Conservation (phyloP, 2,329 filamentous ascomycete genomes). For the Claviceps pazoutovae region DNA sequence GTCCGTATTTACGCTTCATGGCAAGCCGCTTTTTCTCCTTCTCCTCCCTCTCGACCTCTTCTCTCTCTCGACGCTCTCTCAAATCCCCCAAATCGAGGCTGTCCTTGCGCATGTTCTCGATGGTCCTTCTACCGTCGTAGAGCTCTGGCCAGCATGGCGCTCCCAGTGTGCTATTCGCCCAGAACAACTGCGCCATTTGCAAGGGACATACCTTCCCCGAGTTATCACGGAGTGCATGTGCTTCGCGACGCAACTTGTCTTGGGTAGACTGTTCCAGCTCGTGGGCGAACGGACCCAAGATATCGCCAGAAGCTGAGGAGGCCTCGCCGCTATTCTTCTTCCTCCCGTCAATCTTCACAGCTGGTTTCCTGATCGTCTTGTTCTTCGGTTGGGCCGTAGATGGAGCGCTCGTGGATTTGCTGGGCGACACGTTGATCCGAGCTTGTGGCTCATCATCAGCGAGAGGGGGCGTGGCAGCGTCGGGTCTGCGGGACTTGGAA, state of each 20-base stretch:
- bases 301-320: neutral
- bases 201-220: slow-evolving; percentile 8
- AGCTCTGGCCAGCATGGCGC: slow-evolving; percentile 9
- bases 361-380: neutral
- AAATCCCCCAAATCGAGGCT: slow-evolving; percentile 9
- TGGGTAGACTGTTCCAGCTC: slow-evolving; percentile 1
- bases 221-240: slow-evolving; percentile 2
- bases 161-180: slow-evolving; percentile 8
- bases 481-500: neutral
- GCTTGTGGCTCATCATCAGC: too few relatives aligned
- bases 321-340: neutral
- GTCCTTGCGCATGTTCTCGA: slow-evolving; percentile 11
- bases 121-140: slow-evolving; percentile 6
- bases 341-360: neutral
- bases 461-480: neutral
- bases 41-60: slow-evolving; percentile 6
- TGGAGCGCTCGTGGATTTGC: too few relatives aligned
- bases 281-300: slow-evolving; percentile 1
- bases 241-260: neutral
- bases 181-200: slow-evolving; percentile 11
- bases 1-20: slow-evolving; percentile 13
- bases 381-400: neutral
- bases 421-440: neutral
- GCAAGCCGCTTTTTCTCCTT: slow-evolving; percentile 11
- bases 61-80: slow-evolving; percentile 7